phyloP scores from a whole-genome alignment of 1,284 basidiomycete genomes.

The Boletellus sp. region DNA sequence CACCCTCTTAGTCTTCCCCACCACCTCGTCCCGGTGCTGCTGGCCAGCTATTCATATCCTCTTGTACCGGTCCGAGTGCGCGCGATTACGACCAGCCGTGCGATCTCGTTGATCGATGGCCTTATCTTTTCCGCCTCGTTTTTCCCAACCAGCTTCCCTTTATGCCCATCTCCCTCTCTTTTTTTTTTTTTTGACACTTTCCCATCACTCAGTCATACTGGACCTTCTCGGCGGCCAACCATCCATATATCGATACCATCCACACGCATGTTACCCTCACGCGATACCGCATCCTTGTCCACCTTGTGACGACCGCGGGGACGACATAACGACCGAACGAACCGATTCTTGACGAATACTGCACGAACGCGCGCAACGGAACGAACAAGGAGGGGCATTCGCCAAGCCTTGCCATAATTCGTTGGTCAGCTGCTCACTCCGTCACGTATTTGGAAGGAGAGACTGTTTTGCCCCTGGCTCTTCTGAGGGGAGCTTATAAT shows the following conservation, averaged over 20 bases:
- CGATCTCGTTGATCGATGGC: slow-evolving; percentile 42
- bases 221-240: slow-evolving; percentile 21
- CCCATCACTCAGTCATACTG: slow-evolving; percentile 20
- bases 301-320: slow-evolving; percentile 38
- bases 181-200: slow-evolving; percentile 9
- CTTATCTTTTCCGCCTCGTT: slow-evolving; percentile 17
- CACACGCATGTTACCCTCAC: slow-evolving; percentile 16
- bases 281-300: slow-evolving; percentile 14
- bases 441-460: slow-evolving; percentile 11
- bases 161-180: slow-evolving; percentile 13
- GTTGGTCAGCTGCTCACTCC: slow-evolving; percentile 11
- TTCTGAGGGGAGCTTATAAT: slow-evolving; percentile 22
- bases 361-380: slow-evolving; percentile 31
- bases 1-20: slow-evolving; percentile 7
- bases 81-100: slow-evolving; percentile 24
- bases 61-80: slow-evolving; percentile 26
- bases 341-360: slow-evolving; percentile 48
- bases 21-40: slow-evolving; percentile 41
- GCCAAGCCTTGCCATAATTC: slow-evolving; percentile 19
- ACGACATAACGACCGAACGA: slow-evolving; percentile 37
- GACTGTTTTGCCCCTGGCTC: slow-evolving; percentile 12
- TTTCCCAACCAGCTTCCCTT: slow-evolving; percentile 20
- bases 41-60: slow-evolving; percentile 34
- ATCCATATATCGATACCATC: slow-evolving; percentile 25
- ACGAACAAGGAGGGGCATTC: slow-evolving; percentile 20